Percentiles rank a stretch among this genome's conserved stretches.
phyloP scores from a whole-genome alignment of 2,329 filamentous ascomycete species.

The Aureobasidium sp. region DNA sequence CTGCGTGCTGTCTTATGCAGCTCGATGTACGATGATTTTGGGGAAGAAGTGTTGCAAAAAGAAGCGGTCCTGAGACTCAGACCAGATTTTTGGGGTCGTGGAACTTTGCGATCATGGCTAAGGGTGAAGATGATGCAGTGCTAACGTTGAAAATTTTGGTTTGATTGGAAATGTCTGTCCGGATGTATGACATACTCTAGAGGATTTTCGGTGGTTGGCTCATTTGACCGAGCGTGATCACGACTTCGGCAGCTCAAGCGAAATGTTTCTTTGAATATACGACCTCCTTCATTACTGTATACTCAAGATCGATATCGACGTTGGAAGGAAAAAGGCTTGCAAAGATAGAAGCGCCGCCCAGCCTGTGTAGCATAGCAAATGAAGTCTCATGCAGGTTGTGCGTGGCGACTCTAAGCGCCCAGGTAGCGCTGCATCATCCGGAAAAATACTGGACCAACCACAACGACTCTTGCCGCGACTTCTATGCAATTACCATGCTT shows the following conservation, averaged over 20 bases:
- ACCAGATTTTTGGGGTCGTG: neutral
- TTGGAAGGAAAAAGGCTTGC: no score
- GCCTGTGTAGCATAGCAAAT: neutral
- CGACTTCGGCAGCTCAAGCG: no score
- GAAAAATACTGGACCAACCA: neutral
- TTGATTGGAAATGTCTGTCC: no score
- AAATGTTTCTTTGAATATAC: no score
- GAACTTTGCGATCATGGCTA: neutral
- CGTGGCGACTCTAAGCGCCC: constrained; percentile 4
- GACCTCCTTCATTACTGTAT: no score
- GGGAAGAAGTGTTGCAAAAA: neutral
- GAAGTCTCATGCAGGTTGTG: no score
- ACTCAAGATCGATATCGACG: no score
- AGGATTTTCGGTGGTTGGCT: neutral
- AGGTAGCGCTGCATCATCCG: neutral
- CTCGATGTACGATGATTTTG: neutral
- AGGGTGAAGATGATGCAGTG: neutral
- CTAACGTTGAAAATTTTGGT: no score
- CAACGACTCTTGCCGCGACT: neutral
- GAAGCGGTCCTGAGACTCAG: neutral
- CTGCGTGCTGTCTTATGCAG: neutral
- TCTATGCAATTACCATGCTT: neutral
- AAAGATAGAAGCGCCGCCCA: neutral
- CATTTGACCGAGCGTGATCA: no score
- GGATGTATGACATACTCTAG: no score